These are phyloP conservation scores for Kentomonas sorsogonicus DNA, from an alignment of 208 protist species.

Conservation along the genomic window DNA sequence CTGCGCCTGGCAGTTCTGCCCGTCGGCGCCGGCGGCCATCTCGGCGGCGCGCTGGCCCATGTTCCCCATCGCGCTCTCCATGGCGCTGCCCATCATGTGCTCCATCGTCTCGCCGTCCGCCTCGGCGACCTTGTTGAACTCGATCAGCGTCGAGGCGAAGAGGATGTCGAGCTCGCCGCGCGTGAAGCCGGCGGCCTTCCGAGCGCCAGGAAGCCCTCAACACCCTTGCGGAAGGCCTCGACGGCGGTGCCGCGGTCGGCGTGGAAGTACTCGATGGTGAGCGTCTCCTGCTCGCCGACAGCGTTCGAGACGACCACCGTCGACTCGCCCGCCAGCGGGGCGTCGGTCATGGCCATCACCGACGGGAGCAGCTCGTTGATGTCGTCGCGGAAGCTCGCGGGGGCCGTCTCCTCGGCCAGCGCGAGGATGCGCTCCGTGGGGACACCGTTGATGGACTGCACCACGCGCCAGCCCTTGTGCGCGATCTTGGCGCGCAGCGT, in stretches of 20 bases:
- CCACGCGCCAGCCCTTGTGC: constrained; percentile 17
- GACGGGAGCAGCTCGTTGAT: constrained; percentile 18
- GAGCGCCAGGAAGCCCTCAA: constrained; percentile 38
- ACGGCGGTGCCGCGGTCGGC: constrained; percentile 9
- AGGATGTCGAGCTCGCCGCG: constrained; percentile 25
- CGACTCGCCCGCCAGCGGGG: constrained; percentile 17
- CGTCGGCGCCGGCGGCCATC: constrained; percentile 1
- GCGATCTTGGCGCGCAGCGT: constrained; percentile 18
- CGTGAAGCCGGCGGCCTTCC: constrained; percentile 31
- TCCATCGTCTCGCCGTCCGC: constrained; percentile 14
- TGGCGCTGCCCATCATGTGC: constrained; percentile 31
- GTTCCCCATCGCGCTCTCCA: constrained; percentile 23
- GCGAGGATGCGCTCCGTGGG: constrained; percentile 17
- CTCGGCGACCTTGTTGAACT: constrained; percentile 15
- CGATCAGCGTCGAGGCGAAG: constrained; percentile 21
- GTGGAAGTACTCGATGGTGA: constrained; percentile 8
- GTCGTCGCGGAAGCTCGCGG: constrained; percentile 13
- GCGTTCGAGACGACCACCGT: constrained; percentile 19
- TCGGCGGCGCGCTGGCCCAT: neutral
- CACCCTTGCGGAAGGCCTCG: constrained; percentile 28
- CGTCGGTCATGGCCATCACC: constrained; percentile 28
- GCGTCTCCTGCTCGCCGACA: constrained; percentile 17
- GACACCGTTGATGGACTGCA: constrained; percentile 25
- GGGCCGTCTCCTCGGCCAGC: constrained; percentile 14
- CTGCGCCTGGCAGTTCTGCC: constrained; percentile 27